phyloP scores from a whole-genome alignment of 2,329 filamentous ascomycete species.

The Lachnellula suecica region DNA sequence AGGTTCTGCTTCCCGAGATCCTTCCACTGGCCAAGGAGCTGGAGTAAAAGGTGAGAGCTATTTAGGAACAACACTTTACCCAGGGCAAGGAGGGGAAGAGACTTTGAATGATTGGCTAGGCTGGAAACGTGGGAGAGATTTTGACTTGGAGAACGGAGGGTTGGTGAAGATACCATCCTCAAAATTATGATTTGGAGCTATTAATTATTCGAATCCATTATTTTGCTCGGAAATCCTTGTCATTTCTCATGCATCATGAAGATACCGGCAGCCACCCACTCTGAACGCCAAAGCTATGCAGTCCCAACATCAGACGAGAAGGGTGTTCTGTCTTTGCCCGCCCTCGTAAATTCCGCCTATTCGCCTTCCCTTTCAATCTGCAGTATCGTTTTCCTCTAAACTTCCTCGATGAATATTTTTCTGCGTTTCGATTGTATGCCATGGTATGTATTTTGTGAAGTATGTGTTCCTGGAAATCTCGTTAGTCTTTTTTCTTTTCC shows the following conservation, averaged over 20 bases:
- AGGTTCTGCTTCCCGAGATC: conserved; percentile 37
- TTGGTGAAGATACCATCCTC: conserved; percentile 49
- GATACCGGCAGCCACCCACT: background rate
- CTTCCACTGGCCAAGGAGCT: conserved; percentile 54
- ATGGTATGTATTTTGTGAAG: background rate
- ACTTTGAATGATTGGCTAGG: conserved; percentile 71
- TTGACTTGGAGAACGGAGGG: conserved; percentile 62
- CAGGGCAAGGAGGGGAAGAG: conserved; percentile 73
- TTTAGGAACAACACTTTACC: conserved; percentile 53
- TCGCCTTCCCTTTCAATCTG: background rate
- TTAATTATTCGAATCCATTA: conserved; percentile 5
- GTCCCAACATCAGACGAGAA: background rate
- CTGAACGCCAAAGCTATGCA: conserved; percentile 1
- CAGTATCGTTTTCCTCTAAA: background rate
- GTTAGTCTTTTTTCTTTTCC: background rate
- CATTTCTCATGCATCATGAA: background rate
- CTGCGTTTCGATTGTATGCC: background rate
- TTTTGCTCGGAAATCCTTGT: conserved; percentile 1
- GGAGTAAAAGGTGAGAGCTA: conserved; percentile 70
- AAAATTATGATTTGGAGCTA: conserved; percentile 39
- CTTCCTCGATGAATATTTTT: background rate
- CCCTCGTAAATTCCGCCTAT: background rate
- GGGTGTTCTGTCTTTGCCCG: background rate
- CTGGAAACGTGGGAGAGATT: conserved; percentile 72
- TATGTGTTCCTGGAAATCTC: background rate